These are phyloP conservation scores for Aegilops bicornis DNA, from an alignment of 176 grass and related monocot genomes.

Conservation along the genomic window DNA sequence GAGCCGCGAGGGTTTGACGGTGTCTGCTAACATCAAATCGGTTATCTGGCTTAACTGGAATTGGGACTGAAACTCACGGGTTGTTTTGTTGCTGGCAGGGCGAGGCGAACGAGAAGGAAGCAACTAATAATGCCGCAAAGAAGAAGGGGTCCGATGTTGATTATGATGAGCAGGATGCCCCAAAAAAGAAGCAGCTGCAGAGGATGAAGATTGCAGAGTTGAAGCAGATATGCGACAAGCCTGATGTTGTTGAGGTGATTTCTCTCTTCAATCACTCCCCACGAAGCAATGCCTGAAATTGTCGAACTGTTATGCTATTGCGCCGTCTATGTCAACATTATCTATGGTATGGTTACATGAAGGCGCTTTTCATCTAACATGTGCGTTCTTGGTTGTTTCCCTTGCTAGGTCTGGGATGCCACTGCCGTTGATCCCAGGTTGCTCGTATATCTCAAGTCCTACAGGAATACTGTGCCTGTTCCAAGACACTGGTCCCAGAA, in stretches of 20 bases:
- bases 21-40: no score
- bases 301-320: neutral
- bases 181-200: slow-evolving; percentile 49
- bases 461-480: slow-evolving; percentile 69
- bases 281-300: neutral
- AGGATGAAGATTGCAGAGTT: neutral
- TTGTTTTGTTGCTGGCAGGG: neutral
- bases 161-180: slow-evolving; percentile 37
- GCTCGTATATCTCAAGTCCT: slow-evolving; percentile 64
- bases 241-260: slow-evolving; percentile 54
- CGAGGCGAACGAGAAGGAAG: neutral
- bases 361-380: neutral
- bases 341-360: neutral
- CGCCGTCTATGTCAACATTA: neutral
- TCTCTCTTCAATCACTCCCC: no score
- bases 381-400: neutral
- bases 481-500: slow-evolving; percentile 83
- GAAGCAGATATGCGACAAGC: slow-evolving; percentile 49
- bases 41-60: no score
- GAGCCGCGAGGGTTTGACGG: slow-evolving; percentile 25
- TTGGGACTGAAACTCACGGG: no score
- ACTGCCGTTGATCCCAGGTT: slow-evolving; percentile 64
- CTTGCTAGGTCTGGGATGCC: slow-evolving; percentile 75
- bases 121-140: no score
- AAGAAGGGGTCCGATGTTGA: neutral